phyloP scores from a whole-genome alignment of 2,329 filamentous ascomycete species.

The Juglanconis oblonga region DNA sequence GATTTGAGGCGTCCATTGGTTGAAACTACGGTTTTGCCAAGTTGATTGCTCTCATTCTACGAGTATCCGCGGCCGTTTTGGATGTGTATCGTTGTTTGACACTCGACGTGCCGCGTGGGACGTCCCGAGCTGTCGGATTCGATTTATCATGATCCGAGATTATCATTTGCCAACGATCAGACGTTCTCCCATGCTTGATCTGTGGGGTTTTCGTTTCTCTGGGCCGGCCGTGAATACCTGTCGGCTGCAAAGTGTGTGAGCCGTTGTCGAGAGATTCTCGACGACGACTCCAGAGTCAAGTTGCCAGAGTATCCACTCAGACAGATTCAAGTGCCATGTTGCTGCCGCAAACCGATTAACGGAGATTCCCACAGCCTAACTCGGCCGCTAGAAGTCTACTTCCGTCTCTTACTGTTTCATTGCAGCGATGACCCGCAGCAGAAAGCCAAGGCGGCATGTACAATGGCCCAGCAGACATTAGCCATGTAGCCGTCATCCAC shows the following conservation, averaged over 20 bases:
- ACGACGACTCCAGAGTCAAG: background rate
- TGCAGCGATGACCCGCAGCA: constrained; percentile 8
- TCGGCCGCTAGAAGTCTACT: constrained; percentile 1
- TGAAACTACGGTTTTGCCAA: background rate
- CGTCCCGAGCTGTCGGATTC: constrained; percentile 16
- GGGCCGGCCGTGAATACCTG: background rate
- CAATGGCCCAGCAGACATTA: background rate
- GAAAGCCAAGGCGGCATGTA: constrained; percentile 1
- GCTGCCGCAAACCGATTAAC: background rate
- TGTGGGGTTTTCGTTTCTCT: background rate
- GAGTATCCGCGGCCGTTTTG: background rate
- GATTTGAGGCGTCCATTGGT: background rate
- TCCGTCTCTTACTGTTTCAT: constrained; percentile 11
- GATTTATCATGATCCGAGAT: background rate
- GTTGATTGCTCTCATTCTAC: background rate
- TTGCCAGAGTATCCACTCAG: background rate
- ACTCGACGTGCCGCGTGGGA: constrained; percentile 8
- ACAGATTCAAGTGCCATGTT: background rate
- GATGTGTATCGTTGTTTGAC: constrained; percentile 1
- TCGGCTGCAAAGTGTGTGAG: background rate
- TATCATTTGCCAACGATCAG: constrained; percentile 1
- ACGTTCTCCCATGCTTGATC: background rate
- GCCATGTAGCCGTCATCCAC: background rate
- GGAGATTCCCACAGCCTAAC: background rate
- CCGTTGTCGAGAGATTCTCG: background rate